A percentile compares a stretch with the other conserved stretches of the same genome.
These are phyloP conservation scores for Jatropha podagrica DNA, from an alignment of 441 rosid genomes.

Conservation along the genomic window DNA sequence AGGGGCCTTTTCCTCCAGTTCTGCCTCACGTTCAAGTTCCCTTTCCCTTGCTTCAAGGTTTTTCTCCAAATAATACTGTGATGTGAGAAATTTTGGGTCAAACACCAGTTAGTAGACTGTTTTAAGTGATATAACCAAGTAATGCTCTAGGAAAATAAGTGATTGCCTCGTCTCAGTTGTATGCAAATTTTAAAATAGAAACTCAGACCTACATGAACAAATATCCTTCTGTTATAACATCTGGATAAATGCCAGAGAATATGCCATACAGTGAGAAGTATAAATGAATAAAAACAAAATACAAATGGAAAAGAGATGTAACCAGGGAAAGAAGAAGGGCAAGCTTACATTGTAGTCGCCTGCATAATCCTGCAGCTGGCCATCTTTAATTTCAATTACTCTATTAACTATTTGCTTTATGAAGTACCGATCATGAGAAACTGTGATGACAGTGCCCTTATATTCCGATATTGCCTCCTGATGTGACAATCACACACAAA, in stretches of 20 bases:
- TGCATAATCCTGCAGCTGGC: constrained; percentile 68
- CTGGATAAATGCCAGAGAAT: background rate
- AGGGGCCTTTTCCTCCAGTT: constrained; percentile 82
- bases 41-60: constrained; percentile 79
- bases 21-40: constrained; percentile 74
- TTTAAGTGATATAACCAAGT: too few relatives aligned
- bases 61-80: constrained; percentile 88
- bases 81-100: background rate
- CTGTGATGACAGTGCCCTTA: constrained; percentile 76
- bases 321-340: background rate
- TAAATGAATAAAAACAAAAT: background rate
- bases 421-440: constrained; percentile 90
- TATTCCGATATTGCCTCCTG: constrained; percentile 96
- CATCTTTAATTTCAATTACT: constrained; percentile 77
- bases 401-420: constrained; percentile 94
- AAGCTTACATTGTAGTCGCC: constrained; percentile 80
- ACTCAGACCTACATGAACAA: background rate
- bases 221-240: background rate
- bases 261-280: background rate
- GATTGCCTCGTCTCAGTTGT: background rate
- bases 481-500: constrained; percentile 13
- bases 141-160: background rate
- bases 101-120: background rate
- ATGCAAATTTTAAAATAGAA: background rate
- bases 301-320: background rate